Base-by-base conservation (phyloP, 305 asterid genomes). In the Fraxinus ornus region DNA sequence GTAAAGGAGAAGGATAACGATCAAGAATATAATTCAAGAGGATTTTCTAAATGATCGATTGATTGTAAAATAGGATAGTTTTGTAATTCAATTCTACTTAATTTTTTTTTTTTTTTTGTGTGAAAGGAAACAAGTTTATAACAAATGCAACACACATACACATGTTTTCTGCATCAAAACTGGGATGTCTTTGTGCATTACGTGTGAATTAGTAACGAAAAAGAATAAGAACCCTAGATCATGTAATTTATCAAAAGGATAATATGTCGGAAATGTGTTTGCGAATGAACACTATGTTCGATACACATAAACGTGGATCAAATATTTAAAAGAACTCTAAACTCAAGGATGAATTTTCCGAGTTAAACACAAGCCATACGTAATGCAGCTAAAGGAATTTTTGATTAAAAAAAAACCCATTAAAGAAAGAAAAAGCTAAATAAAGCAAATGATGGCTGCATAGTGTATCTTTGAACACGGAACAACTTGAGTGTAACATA, bases 1-100 rank as follows among this genome's bases (percentile, higher is more conserved):
- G 78, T 93, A 4, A 89, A 71, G 84, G 97, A 85, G 5, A 79
- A 86, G 37, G 90, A 81, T 6, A 74, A 32, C 17, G 73, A 77
- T 68, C 75, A 68, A 68, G 19, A 64, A 64, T 64, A 64, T 68
- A 28, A 68, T 68, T 28, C 35, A 10, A 68, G 19, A 68, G 75
- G 75, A 28, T 68, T 68, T 35, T 64, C 33, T 24, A 64, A 64
- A 22, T 68, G 39, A 26, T 13, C 13, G 19, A 26, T 68, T 10
- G 15, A 68, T 68, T 10, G 36, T 68, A 28, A 10, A 68, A 26
- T 68, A 68, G 75, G 22, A 13, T 68, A 30, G 22, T 26, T 68
- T 68, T 28, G 36, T 12, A 28, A 68, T 26, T 68, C 21, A 28
- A 4, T 28, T 68, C 7, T 66, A 24, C 74, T 66, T 66, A 10